phyloP scores from a whole-genome alignment of 2,329 filamentous ascomycete species.

The Dryadomyces quercus-mongolicae region DNA sequence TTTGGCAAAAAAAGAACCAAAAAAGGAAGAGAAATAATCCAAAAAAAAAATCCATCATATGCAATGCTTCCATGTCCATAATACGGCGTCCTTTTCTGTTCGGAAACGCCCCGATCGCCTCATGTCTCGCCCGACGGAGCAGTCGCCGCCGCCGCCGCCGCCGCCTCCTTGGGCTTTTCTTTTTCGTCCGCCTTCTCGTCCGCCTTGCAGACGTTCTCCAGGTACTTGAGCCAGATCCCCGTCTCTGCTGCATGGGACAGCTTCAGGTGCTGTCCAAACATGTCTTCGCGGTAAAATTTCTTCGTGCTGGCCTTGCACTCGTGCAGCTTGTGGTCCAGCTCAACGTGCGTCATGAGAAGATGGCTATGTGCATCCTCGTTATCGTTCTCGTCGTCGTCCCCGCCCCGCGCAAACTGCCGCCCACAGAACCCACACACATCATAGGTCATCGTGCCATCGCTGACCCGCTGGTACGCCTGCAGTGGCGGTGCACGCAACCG shows the following conservation, averaged over 20 bases:
- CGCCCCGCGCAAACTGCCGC: conserved; percentile 6
- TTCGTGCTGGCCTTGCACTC: conserved; percentile 11
- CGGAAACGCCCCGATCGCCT: no score
- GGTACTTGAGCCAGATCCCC: conserved; percentile 13
- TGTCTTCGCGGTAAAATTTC: conserved; percentile 13
- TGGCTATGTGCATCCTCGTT: not conserved
- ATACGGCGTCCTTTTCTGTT: no score
- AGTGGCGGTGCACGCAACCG: conserved; percentile 6
- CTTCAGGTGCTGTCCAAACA: conserved; percentile 14
- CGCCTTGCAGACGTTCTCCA: conserved; percentile 12
- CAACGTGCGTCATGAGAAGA: conserved; percentile 5
- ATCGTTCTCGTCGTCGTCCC: not conserved
- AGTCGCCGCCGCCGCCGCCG: not conserved
- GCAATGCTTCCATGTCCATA: no score
- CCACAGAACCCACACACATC: conserved; percentile 13
- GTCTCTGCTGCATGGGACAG: conserved; percentile 12
- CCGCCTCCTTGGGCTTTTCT: not conserved
- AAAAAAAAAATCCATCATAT: no score
- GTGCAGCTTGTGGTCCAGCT: conserved; percentile 11
- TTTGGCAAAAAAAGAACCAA: no score
- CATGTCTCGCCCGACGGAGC: no score
- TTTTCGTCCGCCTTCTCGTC: conserved; percentile 6
- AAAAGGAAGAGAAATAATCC: no score
- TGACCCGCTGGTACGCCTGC: conserved; percentile 10
- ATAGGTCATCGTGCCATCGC: conserved; percentile 4